Percentiles rank a stretch among this genome's conserved stretches.
phyloP scores from a whole-genome alignment of 2,329 filamentous ascomycete genomes.

The Trichoderma sp. region DNA sequence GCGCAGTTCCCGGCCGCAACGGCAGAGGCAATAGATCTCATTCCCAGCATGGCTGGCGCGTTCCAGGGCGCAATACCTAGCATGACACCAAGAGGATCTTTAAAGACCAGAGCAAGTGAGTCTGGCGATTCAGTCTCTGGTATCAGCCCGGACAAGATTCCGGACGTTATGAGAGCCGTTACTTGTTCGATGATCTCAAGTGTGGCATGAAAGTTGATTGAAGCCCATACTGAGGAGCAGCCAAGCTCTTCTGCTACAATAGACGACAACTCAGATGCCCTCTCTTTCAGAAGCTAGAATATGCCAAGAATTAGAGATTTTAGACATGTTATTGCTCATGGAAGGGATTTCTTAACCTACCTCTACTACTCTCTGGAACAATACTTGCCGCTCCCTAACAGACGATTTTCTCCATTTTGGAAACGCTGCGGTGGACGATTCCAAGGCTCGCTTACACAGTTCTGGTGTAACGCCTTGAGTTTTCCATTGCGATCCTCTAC shows the following conservation, averaged over 20 bases:
- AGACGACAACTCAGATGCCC: not conserved
- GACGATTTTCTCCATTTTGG: conserved; percentile 1
- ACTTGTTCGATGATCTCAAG: conserved; percentile 5
- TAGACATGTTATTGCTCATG: not conserved
- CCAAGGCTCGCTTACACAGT: not conserved
- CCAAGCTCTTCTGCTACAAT: conserved; percentile 5
- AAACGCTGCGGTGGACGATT: conserved; percentile 8
- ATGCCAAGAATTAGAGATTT: not conserved
- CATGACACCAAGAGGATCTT: conserved; percentile 30
- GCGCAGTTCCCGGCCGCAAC: conserved; percentile 30
- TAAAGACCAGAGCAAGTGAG: conserved; percentile 19
- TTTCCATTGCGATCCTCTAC: not conserved
- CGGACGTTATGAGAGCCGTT: not conserved
- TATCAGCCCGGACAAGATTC: not conserved
- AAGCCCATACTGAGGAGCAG: not conserved
- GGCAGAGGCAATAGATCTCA: conserved; percentile 27
- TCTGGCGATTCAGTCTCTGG: not conserved
- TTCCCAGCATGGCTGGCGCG: conserved; percentile 28
- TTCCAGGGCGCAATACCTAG: conserved; percentile 35
- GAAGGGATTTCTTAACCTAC: not conserved
- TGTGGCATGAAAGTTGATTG: not conserved
- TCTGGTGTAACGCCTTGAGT: conserved; percentile 11
- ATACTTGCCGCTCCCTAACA: not conserved
- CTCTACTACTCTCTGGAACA: conserved; percentile 6
- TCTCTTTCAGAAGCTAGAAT: conserved; percentile 1